phyloP scores from a whole-genome alignment of 2,329 filamentous ascomycete species.

The Corynespora cassiicola region DNA sequence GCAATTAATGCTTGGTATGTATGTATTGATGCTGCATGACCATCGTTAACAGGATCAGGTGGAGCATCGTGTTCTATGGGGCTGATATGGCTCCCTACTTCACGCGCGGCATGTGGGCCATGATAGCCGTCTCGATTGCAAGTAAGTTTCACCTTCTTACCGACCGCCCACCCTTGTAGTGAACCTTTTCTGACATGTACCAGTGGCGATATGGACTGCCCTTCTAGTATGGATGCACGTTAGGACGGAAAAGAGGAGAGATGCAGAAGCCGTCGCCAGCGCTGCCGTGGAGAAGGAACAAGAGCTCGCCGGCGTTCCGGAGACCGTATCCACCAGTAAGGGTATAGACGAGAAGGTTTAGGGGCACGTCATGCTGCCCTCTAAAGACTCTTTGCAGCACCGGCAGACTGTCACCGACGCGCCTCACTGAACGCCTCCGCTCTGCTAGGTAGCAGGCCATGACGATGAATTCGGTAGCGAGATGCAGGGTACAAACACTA shows the following conservation, averaged over 20 bases:
- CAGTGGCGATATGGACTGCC: constrained; percentile 64
- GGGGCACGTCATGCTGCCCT: no score
- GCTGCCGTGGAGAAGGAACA: constrained; percentile 10
- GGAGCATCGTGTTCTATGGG: constrained; percentile 74
- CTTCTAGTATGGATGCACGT: constrained; percentile 57
- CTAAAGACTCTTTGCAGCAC: no score
- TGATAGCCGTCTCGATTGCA: constrained; percentile 69
- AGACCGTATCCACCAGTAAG: not conserved
- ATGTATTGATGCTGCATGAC: not conserved
- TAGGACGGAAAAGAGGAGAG: constrained; percentile 46
- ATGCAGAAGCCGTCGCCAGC: constrained; percentile 6
- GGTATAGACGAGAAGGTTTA: constrained; percentile 2
- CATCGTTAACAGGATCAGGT: constrained; percentile 38
- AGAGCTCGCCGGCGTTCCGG: not conserved
- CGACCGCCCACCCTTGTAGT: not conserved
- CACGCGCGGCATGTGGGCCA: constrained; percentile 74
- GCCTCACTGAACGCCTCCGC: no score
- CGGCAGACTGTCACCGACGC: no score
- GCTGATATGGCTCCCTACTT: constrained; percentile 72
- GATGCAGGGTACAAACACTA: no score
- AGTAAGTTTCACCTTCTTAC: constrained; percentile 29
- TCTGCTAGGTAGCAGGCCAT: no score
- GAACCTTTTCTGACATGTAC: constrained; percentile 4
- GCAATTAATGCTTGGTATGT: constrained; percentile 69
- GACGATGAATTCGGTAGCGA: no score